Percentiles rank a stretch among this genome's conserved stretches.
Evolutionary conservation across 805 yeast species (phyloP).

Genomic region (Isabelozyma pseudorhagii): DNA sequence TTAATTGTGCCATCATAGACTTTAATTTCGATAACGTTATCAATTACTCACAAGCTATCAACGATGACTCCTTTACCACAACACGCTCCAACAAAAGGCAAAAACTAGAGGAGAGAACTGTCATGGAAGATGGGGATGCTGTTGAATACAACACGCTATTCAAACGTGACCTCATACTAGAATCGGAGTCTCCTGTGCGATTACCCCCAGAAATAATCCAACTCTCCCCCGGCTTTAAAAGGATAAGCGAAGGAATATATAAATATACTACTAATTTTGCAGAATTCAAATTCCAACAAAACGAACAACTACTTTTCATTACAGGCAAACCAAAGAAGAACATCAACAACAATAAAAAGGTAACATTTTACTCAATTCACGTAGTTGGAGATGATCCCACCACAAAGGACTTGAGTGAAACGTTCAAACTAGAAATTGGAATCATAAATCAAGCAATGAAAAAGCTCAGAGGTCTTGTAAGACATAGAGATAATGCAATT

Average conservation of each 20-base stretch:
- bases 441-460: background rate
- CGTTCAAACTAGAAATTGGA: background rate
- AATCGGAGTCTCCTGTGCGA: background rate
- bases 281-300: background rate
- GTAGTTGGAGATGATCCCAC: background rate
- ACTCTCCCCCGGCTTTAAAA: background rate
- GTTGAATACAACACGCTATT: background rate
- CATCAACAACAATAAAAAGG: background rate
- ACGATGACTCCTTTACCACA: background rate
- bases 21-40: background rate
- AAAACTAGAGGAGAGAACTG: background rate
- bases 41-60: background rate
- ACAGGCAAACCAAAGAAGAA: background rate
- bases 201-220: background rate
- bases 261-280: background rate
- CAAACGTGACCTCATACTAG: background rate
- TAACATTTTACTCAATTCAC: background rate
- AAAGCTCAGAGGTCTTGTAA: background rate
- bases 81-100: background rate
- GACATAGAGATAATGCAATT: slow-evolving; percentile 3
- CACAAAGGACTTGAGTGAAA: background rate
- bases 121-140: background rate
- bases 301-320: background rate
- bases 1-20: background rate
- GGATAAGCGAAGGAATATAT: background rate